A percentile compares a stretch with the other conserved stretches of the same genome.
Conservation (phyloP, 2,329 filamentous ascomycete genomes). For the Colletotrichum costaricense region DNA sequence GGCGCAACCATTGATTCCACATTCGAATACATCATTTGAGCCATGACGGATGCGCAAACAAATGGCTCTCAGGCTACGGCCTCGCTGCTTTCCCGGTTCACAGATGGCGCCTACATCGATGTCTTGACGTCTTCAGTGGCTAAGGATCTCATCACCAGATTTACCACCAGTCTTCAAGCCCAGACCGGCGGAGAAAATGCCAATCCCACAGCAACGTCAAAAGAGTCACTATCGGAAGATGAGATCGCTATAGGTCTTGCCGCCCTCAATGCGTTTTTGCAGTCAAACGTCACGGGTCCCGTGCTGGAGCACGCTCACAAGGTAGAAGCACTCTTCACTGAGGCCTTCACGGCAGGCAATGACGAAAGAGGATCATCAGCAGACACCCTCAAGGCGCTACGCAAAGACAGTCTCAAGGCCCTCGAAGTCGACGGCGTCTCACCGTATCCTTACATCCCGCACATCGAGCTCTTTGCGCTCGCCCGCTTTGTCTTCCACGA, state of each 20-base stretch:
- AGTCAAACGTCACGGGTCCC: slow-evolving; percentile 89
- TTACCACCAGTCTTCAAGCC: slow-evolving; percentile 10
- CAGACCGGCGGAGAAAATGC: not conserved
- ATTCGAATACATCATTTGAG: not conserved
- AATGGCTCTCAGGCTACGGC: not conserved
- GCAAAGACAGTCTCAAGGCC: slow-evolving; percentile 56
- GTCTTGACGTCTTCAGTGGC: slow-evolving; percentile 19
- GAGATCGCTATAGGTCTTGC: slow-evolving; percentile 70
- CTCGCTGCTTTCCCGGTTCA: slow-evolving; percentile 5
- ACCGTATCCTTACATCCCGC: slow-evolving; percentile 85
- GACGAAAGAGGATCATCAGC: slow-evolving; percentile 29
- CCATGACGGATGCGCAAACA: slow-evolving; percentile 9
- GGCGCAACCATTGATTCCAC: not conserved
- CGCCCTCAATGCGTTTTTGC: slow-evolving; percentile 82
- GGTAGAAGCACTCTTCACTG: slow-evolving; percentile 53
- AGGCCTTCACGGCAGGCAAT: slow-evolving; percentile 40
- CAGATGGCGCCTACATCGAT: slow-evolving; percentile 24
- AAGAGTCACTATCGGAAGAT: slow-evolving; percentile 19
- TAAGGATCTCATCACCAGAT: slow-evolving; percentile 11
- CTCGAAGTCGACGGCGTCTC: slow-evolving; percentile 87
- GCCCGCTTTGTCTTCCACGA: slow-evolving; percentile 65
- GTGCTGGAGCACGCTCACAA: slow-evolving; percentile 62
- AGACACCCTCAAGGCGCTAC: slow-evolving; percentile 45
- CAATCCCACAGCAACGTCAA: not conserved
- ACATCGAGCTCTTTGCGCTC: slow-evolving; percentile 85